Percentiles rank a stretch among this genome's conserved stretches.
Evolutionary conservation across 2,329 filamentous ascomycete genomes (phyloP).

Genomic region (Cryphonectria carpinicola): DNA sequence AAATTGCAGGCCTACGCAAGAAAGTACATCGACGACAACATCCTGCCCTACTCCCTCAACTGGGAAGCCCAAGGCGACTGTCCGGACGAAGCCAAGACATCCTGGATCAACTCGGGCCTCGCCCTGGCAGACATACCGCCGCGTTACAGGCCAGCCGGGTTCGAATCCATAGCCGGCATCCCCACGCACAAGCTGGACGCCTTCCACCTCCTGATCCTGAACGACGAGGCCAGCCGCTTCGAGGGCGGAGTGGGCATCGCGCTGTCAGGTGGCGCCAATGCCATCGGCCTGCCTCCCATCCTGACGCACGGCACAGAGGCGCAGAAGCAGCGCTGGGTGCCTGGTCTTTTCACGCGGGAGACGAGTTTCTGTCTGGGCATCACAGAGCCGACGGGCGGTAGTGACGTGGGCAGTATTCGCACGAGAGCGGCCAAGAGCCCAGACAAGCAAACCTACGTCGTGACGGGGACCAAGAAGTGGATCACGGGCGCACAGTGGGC

Average conservation of each 20-base stretch:
- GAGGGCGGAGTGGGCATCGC: slow-evolving; percentile 58
- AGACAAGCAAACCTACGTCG: slow-evolving; percentile 56
- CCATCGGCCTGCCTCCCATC: slow-evolving; percentile 46
- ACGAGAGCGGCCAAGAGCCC: slow-evolving; percentile 55
- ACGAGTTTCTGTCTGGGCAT: slow-evolving; percentile 36
- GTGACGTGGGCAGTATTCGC: slow-evolving; percentile 64
- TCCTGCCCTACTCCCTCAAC: slow-evolving; percentile 61
- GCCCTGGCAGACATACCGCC: slow-evolving; percentile 37
- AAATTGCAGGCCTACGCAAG: slow-evolving; percentile 60
- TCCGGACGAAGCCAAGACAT: slow-evolving; percentile 43
- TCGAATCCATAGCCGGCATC: slow-evolving; percentile 48
- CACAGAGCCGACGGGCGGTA: slow-evolving; percentile 48
- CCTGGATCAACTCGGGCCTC: slow-evolving; percentile 41
- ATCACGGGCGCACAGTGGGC: slow-evolving; percentile 66
- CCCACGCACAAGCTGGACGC: slow-evolving; percentile 39
- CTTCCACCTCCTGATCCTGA: slow-evolving; percentile 43
- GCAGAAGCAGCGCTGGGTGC: slow-evolving; percentile 36
- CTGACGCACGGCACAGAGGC: slow-evolving; percentile 34
- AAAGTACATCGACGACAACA: slow-evolving; percentile 58
- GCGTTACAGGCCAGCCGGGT: slow-evolving; percentile 42
- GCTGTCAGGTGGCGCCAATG: slow-evolving; percentile 59
- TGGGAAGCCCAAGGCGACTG: slow-evolving; percentile 63
- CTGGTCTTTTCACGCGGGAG: slow-evolving; percentile 57
- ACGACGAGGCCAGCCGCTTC: slow-evolving; percentile 45
- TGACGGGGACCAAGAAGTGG: slow-evolving; percentile 68